Evolutionary conservation across 1,284 basidiomycete species (phyloP), one percentile per base, ranked within the genome.

Genomic region (Pascua guehoae): DNA sequence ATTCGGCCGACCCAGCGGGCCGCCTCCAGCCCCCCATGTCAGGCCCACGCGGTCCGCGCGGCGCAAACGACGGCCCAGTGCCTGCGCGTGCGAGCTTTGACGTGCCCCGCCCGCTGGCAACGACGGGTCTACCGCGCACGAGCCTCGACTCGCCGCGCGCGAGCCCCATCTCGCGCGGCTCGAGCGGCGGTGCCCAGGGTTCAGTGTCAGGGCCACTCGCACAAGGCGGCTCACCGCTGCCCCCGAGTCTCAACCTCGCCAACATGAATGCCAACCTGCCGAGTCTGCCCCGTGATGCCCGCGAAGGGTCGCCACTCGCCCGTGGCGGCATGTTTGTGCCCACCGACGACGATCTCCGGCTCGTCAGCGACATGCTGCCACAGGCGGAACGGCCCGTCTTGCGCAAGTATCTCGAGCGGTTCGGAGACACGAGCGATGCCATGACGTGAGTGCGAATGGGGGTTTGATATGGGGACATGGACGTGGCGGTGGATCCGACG

Each of bases 391-490:
- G 83, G 51, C 75, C 76, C 10, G 78, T 89, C 4, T 79, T 92
- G 37, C 84, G 86, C 58, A 82, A 83, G 9, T 93, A 93, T 76
- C 74, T 92, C 51, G 81, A 81, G 37, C 81, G 86, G 24, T 87
- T 74, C 55, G 76, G 89, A 8, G 85, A 88, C 67, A 87, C 89
- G 72, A 87, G 90, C 55, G 76, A 87, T 47, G 90, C 90, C 8
- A 89, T 93, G 67, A 88, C 71, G 73, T 75, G 55, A 64, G 73
- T 71, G 47, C 4, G 24, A 32, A 15, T 14, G 24, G 24, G 24
- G 7, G 24, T 32, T 32, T 32, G 24, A 32, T 32, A 32, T 32
- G 24, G n/a, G n/a, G n/a, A 32, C 24, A 7, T 32, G 24, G 24
- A 32, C 24, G 7, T 32, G 24, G 24, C 7, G 24, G 24, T 32